Evolutionary conservation across 257 asterid species (phyloP), one percentile per base, ranked within the genome.

Genomic region (Jasminum sambac): DNA sequence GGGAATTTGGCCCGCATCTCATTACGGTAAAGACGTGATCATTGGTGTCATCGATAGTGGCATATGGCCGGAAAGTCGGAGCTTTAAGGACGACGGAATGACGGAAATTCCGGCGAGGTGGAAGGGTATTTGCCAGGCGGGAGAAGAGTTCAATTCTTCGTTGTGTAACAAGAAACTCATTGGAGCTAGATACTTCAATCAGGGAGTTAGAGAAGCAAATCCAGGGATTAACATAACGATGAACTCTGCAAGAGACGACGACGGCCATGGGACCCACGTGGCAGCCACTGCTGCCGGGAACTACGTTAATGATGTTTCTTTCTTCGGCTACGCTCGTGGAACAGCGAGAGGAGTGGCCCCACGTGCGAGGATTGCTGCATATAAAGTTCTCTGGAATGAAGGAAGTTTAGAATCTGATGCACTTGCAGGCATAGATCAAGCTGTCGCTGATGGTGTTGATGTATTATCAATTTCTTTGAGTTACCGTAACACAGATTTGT

Each of bases 391-490:
- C 0, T 84, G 85, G 81, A 21, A 26, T 13, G 76, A 57, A 9
- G 84, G 82, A 1, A 24, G 76, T 14, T 69, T 30, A 5, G 78
- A 41, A 0, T 76, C 89, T 0, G 89, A 86, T 39, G 73, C 69
- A 1, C 78, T 84, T 11, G 92, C 89, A 0, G 92, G 81, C 3
- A 82, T 86, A 1, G 92, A 86, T 9, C 87, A 78, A 26, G 92
- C 88, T 0, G 84, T 86, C 6, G 78, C 73, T 0, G 90, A 81
- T 30, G 86, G 86, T 0, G 85, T 85, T 2, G 90, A 81, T 37
- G 57, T 85, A 0, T 5, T 85, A 25, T 83, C 88, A 0, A 64
- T 86, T 12, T 83, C 90, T 0, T 11, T 82, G 41, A 30, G 71
- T 46, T 71, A 58, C 42, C 44, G 62, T 1, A 16, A 52, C 37